Evolutionary conservation across 1,284 basidiomycete species (phyloP).

Genomic region (Apiotrichum siamense): DNA sequence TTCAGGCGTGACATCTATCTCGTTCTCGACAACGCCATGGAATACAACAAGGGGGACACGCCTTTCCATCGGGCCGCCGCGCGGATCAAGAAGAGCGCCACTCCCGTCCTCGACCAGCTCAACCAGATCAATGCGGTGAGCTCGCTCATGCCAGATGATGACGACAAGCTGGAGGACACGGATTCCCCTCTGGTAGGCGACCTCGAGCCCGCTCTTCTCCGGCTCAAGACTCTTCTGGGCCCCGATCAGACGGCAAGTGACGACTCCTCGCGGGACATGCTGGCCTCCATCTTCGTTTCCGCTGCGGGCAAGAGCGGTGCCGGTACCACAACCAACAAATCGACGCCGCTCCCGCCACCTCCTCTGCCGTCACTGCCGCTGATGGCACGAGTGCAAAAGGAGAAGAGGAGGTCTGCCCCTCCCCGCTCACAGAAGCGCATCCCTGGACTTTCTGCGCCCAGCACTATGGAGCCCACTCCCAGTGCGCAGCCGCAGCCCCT

Average conservation of each 20-base stretch:
- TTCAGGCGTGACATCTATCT: conserved; percentile 81
- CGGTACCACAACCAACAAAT: background rate
- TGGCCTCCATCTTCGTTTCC: conserved; percentile 63
- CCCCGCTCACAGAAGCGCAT: too few species aligned
- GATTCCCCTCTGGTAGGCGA: conserved; percentile 51
- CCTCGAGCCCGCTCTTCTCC: conserved; percentile 61
- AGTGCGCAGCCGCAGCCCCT: too few species aligned
- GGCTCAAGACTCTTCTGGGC: conserved; percentile 22
- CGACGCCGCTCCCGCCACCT: background rate
- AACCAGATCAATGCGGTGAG: conserved; percentile 35
- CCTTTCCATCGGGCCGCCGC: conserved; percentile 66
- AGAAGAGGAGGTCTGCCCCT: too few species aligned
- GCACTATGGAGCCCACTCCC: too few species aligned
- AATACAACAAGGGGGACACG: conserved; percentile 76
- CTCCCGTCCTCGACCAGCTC: conserved; percentile 59
- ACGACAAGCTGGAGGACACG: background rate
- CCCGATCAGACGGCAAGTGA: conserved; percentile 1
- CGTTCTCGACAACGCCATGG: conserved; percentile 76
- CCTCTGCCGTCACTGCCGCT: too few species aligned
- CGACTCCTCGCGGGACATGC: conserved; percentile 51
- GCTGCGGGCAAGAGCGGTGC: conserved; percentile 54
- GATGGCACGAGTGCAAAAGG: too few species aligned
- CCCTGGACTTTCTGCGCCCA: too few species aligned
- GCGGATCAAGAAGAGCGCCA: conserved; percentile 59
- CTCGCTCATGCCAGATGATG: background rate